Percentiles rank a stretch among this genome's conserved stretches.
phyloP scores from a whole-genome alignment of 352 stramenopile genomes.

The Thalassiosira exigua region DNA sequence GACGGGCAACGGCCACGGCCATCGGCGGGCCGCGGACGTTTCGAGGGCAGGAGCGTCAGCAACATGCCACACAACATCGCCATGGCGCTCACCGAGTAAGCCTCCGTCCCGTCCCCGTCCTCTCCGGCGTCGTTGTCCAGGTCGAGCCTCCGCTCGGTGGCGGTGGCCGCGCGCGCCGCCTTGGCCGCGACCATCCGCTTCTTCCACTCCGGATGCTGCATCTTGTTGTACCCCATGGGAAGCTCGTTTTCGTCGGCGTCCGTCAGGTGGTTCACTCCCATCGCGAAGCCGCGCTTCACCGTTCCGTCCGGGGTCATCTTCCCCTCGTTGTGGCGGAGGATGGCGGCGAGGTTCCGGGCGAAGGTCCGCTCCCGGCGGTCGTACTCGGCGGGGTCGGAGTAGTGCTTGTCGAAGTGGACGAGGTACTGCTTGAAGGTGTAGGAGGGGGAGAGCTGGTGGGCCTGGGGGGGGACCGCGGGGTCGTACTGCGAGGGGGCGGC shows the following conservation, averaged over 20 bases:
- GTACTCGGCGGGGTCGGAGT: constrained; percentile 63
- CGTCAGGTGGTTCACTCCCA: constrained; percentile 77
- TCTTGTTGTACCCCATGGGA: constrained; percentile 71
- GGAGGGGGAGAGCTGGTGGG: constrained; percentile 52
- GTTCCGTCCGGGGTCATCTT: constrained; percentile 21
- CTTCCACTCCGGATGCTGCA: constrained; percentile 35
- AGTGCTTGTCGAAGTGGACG: constrained; percentile 64
- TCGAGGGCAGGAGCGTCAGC: too few species aligned
- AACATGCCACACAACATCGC: too few species aligned
- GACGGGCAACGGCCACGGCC: too few species aligned
- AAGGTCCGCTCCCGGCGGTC: constrained; percentile 63
- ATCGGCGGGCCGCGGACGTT: too few species aligned
- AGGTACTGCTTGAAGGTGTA: constrained; percentile 74
- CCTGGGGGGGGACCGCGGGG: constrained; percentile 10
- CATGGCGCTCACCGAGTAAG: constrained; percentile 42
- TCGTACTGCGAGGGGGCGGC: neutral
- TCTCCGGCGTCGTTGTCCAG: neutral
- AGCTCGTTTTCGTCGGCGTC: constrained; percentile 68
- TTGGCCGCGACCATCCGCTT: neutral
- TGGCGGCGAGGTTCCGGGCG: constrained; percentile 58
- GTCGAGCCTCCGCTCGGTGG: neutral
- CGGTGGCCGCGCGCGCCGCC: neutral
- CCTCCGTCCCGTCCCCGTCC: constrained; percentile 3
- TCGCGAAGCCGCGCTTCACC: constrained; percentile 29
- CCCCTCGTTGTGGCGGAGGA: constrained; percentile 73